A percentile compares a stretch with the other conserved stretches of the same genome.
phyloP scores from a whole-genome alignment of 108 stramenopile species.

The Phaeodactylum tricornutum region DNA sequence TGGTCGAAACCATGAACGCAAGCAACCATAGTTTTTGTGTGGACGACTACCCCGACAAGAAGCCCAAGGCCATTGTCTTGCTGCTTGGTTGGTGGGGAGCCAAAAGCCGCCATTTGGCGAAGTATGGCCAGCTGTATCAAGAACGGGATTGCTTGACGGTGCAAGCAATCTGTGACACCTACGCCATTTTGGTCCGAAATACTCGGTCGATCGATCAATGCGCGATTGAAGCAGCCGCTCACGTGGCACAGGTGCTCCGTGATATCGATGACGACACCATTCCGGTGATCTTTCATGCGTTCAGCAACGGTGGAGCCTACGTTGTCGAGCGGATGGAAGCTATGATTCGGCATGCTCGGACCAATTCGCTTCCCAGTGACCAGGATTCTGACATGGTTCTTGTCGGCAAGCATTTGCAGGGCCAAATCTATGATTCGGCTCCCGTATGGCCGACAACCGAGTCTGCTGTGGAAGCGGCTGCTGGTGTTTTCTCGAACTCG shows the following conservation, averaged over 20 bases:
- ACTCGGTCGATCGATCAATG: not conserved
- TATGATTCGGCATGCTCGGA: not conserved
- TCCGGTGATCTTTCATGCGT: not conserved
- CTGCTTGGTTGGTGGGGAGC: too few species aligned
- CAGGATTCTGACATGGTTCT: not conserved
- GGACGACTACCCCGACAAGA: too few species aligned
- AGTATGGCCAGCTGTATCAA: not conserved
- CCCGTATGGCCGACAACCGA: too few species aligned
- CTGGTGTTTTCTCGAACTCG: too few species aligned
- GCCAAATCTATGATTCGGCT: not conserved
- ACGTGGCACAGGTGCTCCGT: not conserved
- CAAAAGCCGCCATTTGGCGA: too few species aligned
- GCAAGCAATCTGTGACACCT: not conserved
- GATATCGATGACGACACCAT: not conserved
- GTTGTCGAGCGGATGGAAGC: not conserved
- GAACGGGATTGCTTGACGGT: not conserved
- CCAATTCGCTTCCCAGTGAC: not conserved
- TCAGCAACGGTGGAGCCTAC: constrained; percentile 3
- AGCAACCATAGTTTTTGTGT: too few species aligned
- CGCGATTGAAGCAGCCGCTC: not conserved
- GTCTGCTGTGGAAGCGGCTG: too few species aligned
- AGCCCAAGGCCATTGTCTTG: too few species aligned
- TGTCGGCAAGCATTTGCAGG: not conserved
- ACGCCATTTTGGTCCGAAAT: not conserved
- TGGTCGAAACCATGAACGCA: too few species aligned